phyloP scores from a whole-genome alignment of 2,329 filamentous ascomycete genomes.

The Colletotrichum cereale region DNA sequence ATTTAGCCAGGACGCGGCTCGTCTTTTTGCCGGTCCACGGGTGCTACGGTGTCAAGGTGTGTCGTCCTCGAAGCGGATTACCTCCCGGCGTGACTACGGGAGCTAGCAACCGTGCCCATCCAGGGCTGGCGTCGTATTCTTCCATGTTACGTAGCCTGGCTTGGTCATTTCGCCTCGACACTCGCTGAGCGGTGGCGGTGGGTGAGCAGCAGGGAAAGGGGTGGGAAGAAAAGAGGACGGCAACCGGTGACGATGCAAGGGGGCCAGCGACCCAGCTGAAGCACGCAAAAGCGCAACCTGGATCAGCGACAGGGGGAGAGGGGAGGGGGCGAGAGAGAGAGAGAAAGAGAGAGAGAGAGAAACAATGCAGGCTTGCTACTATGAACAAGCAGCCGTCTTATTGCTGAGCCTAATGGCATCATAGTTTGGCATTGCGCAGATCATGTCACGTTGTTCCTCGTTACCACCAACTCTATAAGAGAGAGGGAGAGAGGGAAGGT shows the following conservation, averaged over 20 bases:
- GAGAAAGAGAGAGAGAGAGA: neutral
- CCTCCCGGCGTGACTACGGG: slow-evolving; percentile 6
- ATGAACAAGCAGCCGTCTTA: slow-evolving; percentile 10
- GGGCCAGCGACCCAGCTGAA: slow-evolving; percentile 7
- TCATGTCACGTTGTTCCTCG: neutral
- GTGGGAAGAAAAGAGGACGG: neutral
- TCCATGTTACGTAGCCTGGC: neutral
- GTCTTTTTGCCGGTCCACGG: slow-evolving; percentile 12
- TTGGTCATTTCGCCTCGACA: slow-evolving; percentile 2
- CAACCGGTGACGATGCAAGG: slow-evolving; percentile 19
- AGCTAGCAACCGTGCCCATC: neutral
- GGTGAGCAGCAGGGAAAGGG: neutral
- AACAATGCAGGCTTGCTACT: neutral
- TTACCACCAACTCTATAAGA: neutral
- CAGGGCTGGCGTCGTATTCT: slow-evolving; percentile 17
- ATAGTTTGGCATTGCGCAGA: neutral
- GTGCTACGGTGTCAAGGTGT: neutral
- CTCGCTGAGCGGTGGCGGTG: neutral
- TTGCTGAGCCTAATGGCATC: neutral
- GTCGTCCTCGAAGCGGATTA: neutral
- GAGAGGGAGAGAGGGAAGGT: neutral
- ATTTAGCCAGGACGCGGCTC: slow-evolving; percentile 17
- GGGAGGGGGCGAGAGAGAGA: too few species aligned
- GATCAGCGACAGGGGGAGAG: slow-evolving; percentile 31
- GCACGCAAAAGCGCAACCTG: slow-evolving; percentile 8